phyloP scores from a whole-genome alignment of 139 green algal species.

The Marvania coccoides region DNA sequence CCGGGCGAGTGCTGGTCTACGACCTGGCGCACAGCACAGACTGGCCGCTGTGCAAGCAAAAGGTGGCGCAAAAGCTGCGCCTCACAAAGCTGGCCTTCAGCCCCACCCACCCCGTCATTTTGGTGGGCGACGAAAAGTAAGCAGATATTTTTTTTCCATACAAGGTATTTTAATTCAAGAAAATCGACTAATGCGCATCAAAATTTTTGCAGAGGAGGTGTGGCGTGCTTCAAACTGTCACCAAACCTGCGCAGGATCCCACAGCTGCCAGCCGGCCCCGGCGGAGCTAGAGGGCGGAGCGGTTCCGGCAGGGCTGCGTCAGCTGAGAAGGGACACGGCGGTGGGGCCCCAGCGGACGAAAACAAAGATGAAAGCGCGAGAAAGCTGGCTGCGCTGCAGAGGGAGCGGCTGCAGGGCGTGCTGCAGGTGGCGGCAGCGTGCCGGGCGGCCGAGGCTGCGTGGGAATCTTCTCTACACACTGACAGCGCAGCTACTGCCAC shows the following conservation, averaged over 20 bases:
- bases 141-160: background rate
- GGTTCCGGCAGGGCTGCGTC: background rate
- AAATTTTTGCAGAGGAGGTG: slow-evolving; percentile 44
- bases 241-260: slow-evolving; percentile 70
- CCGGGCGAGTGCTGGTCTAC: slow-evolving; percentile 66
- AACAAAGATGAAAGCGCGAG: background rate
- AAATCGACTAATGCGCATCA: background rate
- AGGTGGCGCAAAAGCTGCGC: slow-evolving; percentile 68
- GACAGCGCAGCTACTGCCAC: no score
- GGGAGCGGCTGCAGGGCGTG: background rate
- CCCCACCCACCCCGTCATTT: slow-evolving; percentile 63
- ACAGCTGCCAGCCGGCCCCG: background rate
- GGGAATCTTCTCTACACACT: no score
- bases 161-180: background rate
- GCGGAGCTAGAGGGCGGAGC: background rate
- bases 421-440: background rate
- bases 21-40: slow-evolving; percentile 78
- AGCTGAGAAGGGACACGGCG: no score
- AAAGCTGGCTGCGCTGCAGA: background rate
- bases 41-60: slow-evolving; percentile 79
- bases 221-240: slow-evolving; percentile 82
- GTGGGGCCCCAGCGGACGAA: background rate
- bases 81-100: slow-evolving; percentile 89
- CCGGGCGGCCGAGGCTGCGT: background rate
- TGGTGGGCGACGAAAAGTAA: background rate